Evolutionary conservation across 805 yeast genomes (phyloP), one percentile per base, ranked within the genome.

Genomic region (Candida loeiensis): DNA sequence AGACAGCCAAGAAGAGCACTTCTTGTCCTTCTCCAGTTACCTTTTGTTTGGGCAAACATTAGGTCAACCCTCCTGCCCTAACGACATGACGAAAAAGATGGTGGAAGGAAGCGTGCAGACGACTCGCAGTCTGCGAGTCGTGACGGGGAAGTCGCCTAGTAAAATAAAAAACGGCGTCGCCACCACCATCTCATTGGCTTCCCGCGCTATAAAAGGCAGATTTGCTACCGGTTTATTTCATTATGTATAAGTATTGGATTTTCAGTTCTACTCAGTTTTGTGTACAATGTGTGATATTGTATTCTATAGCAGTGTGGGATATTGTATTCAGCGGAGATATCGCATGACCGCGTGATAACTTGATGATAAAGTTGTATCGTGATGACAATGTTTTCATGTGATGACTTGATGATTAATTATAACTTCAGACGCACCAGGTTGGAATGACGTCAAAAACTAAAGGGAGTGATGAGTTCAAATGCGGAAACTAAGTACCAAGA

Each of bases 11-110:
- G 16, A 36, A 22, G 29, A 31, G 41, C 41, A 32, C 44, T 40
- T 40, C 47, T 40, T 39, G 50, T 35, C 61, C 46, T 12, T 43
- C 50, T 11, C 60, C 59, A 9, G 63, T 67, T 22, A 58, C 64
- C 34, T 66, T 69, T 49, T 66, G 73, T 46, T 55, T 69, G 52
- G 68, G 70, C 31, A 66, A 62, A 45, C 58, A 60, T 28, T 33
- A 33, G 34, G 22, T 25, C 27, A 20, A 17, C 7, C 17, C 6
- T 6, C 33, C 33, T 6, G 13, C 33, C 33, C 18, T 30, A 14
- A 30, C 21, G 33, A 30, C 31, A 30, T 30, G 17, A 30, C 21
- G 33, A 30, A 30, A 16, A 30, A 7, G 21, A 18, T 30, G 33
- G 33, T 30, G 33, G 33, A 30, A 9, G 33, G 33, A 18, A 30